A percentile compares a stretch with the other conserved stretches of the same genome.
Evolutionary conservation across 78 protist genomes (phyloP).

Genomic region (Dictyostelium brefeldianum): DNA sequence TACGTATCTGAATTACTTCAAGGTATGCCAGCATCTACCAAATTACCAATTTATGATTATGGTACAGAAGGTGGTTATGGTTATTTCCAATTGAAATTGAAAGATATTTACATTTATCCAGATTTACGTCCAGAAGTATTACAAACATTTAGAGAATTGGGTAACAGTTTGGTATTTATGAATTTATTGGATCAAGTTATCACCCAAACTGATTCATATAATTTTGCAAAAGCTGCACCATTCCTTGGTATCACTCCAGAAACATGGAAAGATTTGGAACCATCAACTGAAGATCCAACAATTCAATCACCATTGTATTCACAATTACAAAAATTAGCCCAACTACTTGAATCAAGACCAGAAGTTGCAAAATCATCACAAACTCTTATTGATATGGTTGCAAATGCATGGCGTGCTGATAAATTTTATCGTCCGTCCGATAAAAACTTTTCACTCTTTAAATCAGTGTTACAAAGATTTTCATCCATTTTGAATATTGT

Average conservation of each 20-base stretch:
- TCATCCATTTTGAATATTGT: constrained; percentile 76
- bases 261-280: constrained; percentile 27
- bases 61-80: constrained; percentile 88
- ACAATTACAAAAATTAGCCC: constrained; percentile 50
- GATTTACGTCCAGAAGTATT: constrained; percentile 91
- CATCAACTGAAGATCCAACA: constrained; percentile 58
- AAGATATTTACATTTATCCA: constrained; percentile 78
- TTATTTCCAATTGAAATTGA: constrained; percentile 83
- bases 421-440: constrained; percentile 81
- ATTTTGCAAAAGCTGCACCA: constrained; percentile 77
- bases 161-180: constrained; percentile 84
- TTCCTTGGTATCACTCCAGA: constrained; percentile 81
- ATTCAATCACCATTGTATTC: constrained; percentile 64
- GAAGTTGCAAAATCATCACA: constrained; percentile 46
- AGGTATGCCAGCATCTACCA: constrained; percentile 86
- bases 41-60: constrained; percentile 84
- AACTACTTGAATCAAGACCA: constrained; percentile 60
- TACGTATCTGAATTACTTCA: constrained; percentile 84
- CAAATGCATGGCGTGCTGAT: constrained; percentile 83
- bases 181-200: constrained; percentile 82
- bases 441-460: constrained; percentile 70
- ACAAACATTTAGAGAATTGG: constrained; percentile 90
- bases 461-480: constrained; percentile 53
- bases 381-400: constrained; percentile 48
- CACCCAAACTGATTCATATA: constrained; percentile 23